These are phyloP conservation scores for Salvia splendens DNA, from an alignment of 257 asterid genomes.

Conservation along the genomic window DNA sequence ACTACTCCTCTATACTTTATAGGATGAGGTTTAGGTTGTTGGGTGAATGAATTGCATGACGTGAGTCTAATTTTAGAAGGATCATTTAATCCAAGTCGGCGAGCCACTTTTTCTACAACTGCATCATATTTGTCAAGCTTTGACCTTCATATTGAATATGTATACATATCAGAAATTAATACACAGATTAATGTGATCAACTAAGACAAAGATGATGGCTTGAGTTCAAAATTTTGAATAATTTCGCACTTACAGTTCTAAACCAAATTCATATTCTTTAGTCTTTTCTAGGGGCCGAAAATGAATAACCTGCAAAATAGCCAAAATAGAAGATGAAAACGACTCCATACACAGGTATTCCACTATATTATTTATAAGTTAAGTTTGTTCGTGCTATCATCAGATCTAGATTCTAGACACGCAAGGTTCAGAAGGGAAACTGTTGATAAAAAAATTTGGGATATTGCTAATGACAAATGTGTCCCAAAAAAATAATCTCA, in stretches of 20 bases:
- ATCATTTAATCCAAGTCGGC: conserved; percentile 53
- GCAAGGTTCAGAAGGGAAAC: not conserved
- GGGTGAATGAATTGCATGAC: conserved; percentile 54
- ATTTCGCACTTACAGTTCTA: conserved; percentile 53
- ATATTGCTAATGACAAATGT: not conserved
- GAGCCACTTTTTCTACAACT: conserved; percentile 57
- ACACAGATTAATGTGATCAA: conserved; percentile 24
- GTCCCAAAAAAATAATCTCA: conserved; percentile 8
- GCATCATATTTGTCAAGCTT: conserved; percentile 61
- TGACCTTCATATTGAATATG: conserved; percentile 43
- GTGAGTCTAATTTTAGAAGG: conserved; percentile 70
- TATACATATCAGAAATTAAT: conserved; percentile 17
- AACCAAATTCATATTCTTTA: conserved; percentile 55
- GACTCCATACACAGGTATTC: conserved; percentile 18
- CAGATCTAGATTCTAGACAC: conserved; percentile 2
- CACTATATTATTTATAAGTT: conserved; percentile 9
- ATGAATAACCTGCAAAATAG: conserved; percentile 51
- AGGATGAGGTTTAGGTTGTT: conserved; percentile 63
- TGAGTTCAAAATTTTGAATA: conserved; percentile 15
- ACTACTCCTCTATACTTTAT: conserved; percentile 61
- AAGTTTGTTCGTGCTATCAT: conserved; percentile 1
- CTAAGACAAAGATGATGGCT: conserved; percentile 25
- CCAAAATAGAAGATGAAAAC: conserved; percentile 19
- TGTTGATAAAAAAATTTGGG: not conserved
- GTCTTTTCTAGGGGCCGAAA: conserved; percentile 63